A percentile compares a stretch with the other conserved stretches of the same genome.
Evolutionary conservation across 2,329 filamentous ascomycete genomes (phyloP).

Genomic region (Endothia cerciana): DNA sequence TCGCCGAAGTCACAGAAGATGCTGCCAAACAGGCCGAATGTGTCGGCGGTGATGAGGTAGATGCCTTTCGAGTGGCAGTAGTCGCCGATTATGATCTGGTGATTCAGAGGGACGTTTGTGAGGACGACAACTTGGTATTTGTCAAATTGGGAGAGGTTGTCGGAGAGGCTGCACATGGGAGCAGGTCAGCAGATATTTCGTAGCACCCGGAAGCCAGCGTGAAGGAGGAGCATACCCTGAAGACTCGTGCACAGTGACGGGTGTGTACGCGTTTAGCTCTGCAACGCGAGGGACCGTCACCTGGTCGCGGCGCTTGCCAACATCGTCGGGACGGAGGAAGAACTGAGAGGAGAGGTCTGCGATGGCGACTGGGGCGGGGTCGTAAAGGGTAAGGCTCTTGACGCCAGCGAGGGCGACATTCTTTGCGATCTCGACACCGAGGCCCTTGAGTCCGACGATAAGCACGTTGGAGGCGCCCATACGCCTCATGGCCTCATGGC

Average conservation of each 20-base stretch:
- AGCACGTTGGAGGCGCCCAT: constrained; percentile 97
- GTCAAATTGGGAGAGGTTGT: constrained; percentile 80
- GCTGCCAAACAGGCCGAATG: constrained; percentile 90
- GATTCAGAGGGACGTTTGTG: constrained; percentile 78
- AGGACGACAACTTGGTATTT: constrained; percentile 92
- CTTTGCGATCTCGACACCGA: constrained; percentile 98
- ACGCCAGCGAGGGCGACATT: constrained; percentile 97
- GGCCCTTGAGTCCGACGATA: constrained; percentile 86
- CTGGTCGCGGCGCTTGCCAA: constrained; percentile 87
- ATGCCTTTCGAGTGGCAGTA: constrained; percentile 95
- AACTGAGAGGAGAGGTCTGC: constrained; percentile 96
- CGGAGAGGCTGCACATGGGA: constrained; percentile 61
- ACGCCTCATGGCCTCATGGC: constrained; percentile 92
- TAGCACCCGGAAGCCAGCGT: not conserved
- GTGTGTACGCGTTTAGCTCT: constrained; percentile 95
- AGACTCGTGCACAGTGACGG: constrained; percentile 76
- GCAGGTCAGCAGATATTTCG: constrained; percentile 19
- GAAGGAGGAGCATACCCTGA: constrained; percentile 47
- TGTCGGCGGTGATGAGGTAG: constrained; percentile 85
- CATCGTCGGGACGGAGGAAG: constrained; percentile 85
- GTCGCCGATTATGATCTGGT: constrained; percentile 83
- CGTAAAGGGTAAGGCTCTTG: constrained; percentile 93
- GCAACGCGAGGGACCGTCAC: constrained; percentile 88
- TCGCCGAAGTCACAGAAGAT: constrained; percentile 98
- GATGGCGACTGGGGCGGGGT: constrained; percentile 81